Conservation (phyloP, 106 monocot genomes). For the Posidonia australis region DNA sequence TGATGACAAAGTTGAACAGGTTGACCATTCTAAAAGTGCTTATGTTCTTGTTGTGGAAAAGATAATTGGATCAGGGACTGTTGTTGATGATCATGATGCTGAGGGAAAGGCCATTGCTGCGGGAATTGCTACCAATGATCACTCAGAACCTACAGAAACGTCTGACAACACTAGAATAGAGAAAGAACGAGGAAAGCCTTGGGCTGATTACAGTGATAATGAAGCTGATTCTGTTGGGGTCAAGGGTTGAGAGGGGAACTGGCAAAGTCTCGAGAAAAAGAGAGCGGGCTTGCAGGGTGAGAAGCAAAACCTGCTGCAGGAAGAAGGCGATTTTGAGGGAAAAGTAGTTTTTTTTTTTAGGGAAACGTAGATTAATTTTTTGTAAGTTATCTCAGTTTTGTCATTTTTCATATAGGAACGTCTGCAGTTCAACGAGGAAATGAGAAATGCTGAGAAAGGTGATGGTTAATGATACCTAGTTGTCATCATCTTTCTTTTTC, state of each 20-base stretch:
- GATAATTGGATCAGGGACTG: neutral
- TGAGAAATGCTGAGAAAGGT: too few species aligned
- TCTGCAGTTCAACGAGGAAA: too few species aligned
- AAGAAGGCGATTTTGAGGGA: too few species aligned
- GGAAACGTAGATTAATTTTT: too few species aligned
- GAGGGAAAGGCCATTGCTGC: slow-evolving; percentile 2
- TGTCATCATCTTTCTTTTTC: too few species aligned
- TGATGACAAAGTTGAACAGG: slow-evolving; percentile 9
- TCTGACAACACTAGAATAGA: slow-evolving; percentile 1
- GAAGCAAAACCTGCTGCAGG: neutral
- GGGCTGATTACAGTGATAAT: slow-evolving; percentile 64
- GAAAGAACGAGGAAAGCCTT: slow-evolving; percentile 31
- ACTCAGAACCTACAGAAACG: slow-evolving; percentile 4
- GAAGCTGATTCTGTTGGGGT: slow-evolving; percentile 52
- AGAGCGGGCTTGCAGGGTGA: neutral
- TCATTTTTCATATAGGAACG: too few species aligned
- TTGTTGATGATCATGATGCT: neutral
- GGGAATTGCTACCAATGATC: slow-evolving; percentile 10
- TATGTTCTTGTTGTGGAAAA: slow-evolving; percentile 13
- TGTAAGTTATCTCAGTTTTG: too few species aligned
- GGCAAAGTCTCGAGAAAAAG: too few species aligned
- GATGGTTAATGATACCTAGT: too few species aligned
- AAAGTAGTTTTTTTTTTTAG: too few species aligned
- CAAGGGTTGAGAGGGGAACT: slow-evolving; percentile 4
- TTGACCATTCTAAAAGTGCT: slow-evolving; percentile 8